Conservation (phyloP, 2,329 filamentous ascomycete species). For the Dactylella cylindrospora region DNA sequence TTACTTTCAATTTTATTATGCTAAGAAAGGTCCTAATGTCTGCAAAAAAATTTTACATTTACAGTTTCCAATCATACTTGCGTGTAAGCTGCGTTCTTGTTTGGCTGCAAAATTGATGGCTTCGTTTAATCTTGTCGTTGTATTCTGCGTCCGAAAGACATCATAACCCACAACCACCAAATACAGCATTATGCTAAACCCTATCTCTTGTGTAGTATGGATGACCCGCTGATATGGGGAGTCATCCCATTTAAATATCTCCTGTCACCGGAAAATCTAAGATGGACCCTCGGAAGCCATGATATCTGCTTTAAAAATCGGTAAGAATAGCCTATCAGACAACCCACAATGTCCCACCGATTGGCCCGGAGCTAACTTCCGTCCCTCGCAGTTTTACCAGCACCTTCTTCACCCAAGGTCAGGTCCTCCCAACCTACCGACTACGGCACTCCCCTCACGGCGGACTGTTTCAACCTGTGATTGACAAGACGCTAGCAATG, state of each 20-base stretch:
- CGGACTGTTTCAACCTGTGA: constrained; percentile 84
- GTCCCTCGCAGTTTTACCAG: constrained; percentile 51
- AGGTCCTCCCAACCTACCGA: constrained; percentile 87
- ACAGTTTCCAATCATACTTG: constrained; percentile 84
- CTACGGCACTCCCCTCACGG: constrained; percentile 74
- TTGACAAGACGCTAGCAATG: constrained; percentile 54
- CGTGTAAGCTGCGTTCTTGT: too few relatives aligned
- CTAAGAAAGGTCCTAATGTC: too few relatives aligned
- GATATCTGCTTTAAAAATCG: constrained; percentile 80
- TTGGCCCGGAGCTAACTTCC: background rate
- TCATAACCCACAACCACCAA: constrained; percentile 3
- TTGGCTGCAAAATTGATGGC: too few relatives aligned
- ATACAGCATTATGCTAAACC: background rate
- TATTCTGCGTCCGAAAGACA: too few relatives aligned
- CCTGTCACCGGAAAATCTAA: constrained; percentile 71
- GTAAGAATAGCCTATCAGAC: constrained; percentile 7
- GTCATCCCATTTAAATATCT: constrained; percentile 74
- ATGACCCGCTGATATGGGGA: constrained; percentile 94
- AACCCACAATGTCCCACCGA: background rate
- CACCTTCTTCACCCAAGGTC: constrained; percentile 83
- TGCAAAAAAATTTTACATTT: background rate
- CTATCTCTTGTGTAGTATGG: constrained; percentile 76
- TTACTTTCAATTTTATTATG: too few relatives aligned
- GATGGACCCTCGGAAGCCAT: constrained; percentile 89
- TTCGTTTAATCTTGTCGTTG: too few relatives aligned